A percentile compares a stretch with the other conserved stretches of the same genome.
These are phyloP conservation scores for Graphiopsis chlorocephala DNA, from an alignment of 2,329 filamentous ascomycete genomes.

Conservation along the genomic window DNA sequence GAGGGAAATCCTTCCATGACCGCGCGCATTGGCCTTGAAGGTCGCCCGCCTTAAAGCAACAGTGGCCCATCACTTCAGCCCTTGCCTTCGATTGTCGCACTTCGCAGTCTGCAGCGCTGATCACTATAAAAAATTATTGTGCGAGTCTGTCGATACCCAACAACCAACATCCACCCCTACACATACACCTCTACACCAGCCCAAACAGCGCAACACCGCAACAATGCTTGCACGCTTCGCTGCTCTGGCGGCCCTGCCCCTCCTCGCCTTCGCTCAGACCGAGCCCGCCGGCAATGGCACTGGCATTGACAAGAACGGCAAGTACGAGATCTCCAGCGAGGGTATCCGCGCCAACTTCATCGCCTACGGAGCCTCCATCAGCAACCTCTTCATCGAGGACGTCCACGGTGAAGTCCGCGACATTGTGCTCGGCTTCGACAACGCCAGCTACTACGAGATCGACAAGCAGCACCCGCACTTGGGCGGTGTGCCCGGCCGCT, in stretches of 20 bases:
- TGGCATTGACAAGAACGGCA: conserved; percentile 43
- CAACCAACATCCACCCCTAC: not conserved
- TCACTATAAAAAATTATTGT: not conserved
- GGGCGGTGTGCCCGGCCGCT: conserved; percentile 68
- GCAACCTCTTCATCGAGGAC: conserved; percentile 69
- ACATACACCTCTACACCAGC: conserved; percentile 1
- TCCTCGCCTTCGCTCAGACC: conserved; percentile 18
- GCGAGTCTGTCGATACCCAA: not conserved
- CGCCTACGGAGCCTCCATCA: conserved; percentile 70
- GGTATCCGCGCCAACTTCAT: conserved; percentile 69
- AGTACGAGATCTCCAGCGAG: conserved; percentile 69
- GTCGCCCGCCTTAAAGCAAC: conserved; percentile 1
- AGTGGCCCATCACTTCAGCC: not conserved
- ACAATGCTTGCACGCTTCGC: conserved; percentile 15
- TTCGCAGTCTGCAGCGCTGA: not conserved
- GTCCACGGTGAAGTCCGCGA: conserved; percentile 67
- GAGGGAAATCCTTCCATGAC: conserved; percentile 2
- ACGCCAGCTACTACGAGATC: conserved; percentile 66
- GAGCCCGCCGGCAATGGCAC: conserved; percentile 25
- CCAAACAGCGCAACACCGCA: not conserved
- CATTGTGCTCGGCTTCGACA: conserved; percentile 72
- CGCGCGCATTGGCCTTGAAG: not conserved
- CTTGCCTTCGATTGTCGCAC: conserved; percentile 4
- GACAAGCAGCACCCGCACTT: conserved; percentile 68
- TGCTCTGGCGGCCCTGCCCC: conserved; percentile 23